Evolutionary conservation across 2,329 filamentous ascomycete genomes (phyloP).

Genomic region (Neonectria punicea): DNA sequence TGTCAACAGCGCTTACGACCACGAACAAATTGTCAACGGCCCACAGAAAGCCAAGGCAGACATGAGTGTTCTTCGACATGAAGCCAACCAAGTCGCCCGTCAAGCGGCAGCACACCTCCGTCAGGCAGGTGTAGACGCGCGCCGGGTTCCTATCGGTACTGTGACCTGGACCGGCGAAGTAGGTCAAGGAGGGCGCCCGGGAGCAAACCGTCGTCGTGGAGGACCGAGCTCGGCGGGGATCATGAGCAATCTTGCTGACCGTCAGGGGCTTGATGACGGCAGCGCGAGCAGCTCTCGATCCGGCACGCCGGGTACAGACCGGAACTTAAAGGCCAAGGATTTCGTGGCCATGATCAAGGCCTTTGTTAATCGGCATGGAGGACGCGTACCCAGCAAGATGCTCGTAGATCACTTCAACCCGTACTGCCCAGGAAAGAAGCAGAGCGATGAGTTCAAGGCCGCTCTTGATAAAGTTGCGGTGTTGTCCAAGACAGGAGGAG

Average conservation of each 20-base stretch:
- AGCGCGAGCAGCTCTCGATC: constrained; percentile 59
- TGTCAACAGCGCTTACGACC: constrained; percentile 91
- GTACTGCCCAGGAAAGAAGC: constrained; percentile 72
- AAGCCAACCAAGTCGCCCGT: constrained; percentile 82
- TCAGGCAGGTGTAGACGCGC: constrained; percentile 77
- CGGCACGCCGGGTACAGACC: constrained; percentile 53
- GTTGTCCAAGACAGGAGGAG: constrained; percentile 68
- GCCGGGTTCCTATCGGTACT: constrained; percentile 79
- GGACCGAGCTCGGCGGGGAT: constrained; percentile 66
- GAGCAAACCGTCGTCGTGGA: constrained; percentile 61
- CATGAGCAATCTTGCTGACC: constrained; percentile 66
- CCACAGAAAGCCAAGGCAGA: constrained; percentile 78
- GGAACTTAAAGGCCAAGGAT: constrained; percentile 64
- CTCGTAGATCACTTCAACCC: constrained; percentile 90
- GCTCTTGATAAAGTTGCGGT: constrained; percentile 81
- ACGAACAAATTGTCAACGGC: constrained; percentile 89
- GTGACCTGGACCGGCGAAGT: constrained; percentile 94
- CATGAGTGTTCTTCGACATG: constrained; percentile 79
- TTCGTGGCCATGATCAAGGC: constrained; percentile 79
- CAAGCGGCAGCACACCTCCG: constrained; percentile 81
- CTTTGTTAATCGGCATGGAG: constrained; percentile 82
- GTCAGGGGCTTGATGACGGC: constrained; percentile 61
- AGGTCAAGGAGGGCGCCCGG: constrained; percentile 79
- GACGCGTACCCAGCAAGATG: constrained; percentile 83
- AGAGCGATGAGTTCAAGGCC: constrained; percentile 82